A percentile compares a stretch with the other conserved stretches of the same genome.
Evolutionary conservation across 2,329 filamentous ascomycete species (phyloP).

Genomic region (Sporothrix brasiliensis): DNA sequence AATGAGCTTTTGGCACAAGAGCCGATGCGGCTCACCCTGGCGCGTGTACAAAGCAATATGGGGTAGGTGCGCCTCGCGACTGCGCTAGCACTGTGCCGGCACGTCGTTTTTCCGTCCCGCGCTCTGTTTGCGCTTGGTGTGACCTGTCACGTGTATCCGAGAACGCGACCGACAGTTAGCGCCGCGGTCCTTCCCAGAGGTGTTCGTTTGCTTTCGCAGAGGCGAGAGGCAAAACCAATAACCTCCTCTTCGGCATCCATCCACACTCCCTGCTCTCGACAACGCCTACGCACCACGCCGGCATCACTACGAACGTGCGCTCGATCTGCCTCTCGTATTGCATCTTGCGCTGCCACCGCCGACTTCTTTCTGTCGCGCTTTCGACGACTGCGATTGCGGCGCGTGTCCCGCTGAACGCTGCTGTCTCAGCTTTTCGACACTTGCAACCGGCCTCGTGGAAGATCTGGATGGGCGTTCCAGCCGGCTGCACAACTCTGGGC

Average conservation of each 20-base stretch:
- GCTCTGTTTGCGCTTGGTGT: background rate
- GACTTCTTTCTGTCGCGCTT: background rate
- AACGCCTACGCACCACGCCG: slow-evolving; percentile 1
- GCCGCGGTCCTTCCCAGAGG: slow-evolving; percentile 14
- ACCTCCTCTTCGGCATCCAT: slow-evolving; percentile 13
- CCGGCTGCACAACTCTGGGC: slow-evolving; percentile 39
- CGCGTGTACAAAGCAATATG: background rate
- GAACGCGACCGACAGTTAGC: slow-evolving; percentile 15
- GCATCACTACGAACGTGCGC: slow-evolving; percentile 15
- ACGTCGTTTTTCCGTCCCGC: slow-evolving; percentile 25
- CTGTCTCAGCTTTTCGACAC: slow-evolving; percentile 1
- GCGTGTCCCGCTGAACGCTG: background rate
- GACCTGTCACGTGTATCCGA: slow-evolving; percentile 7
- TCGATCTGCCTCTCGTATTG: background rate
- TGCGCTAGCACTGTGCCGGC: background rate
- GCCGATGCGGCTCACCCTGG: slow-evolving; percentile 19
- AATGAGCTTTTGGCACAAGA: slow-evolving; percentile 25
- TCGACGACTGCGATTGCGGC: slow-evolving; percentile 22
- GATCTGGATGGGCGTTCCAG: slow-evolving; percentile 33
- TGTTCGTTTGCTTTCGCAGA: slow-evolving; percentile 24
- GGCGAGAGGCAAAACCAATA: slow-evolving; percentile 12
- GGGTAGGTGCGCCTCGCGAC: background rate
- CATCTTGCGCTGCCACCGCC: background rate
- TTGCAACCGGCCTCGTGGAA: slow-evolving; percentile 10
- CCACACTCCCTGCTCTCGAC: background rate